A percentile compares a stretch with the other conserved stretches of the same genome.
These are phyloP conservation scores for Aurantiochytrium sp. DNA, from an alignment of 108 stramenopile genomes.

Conservation along the genomic window DNA sequence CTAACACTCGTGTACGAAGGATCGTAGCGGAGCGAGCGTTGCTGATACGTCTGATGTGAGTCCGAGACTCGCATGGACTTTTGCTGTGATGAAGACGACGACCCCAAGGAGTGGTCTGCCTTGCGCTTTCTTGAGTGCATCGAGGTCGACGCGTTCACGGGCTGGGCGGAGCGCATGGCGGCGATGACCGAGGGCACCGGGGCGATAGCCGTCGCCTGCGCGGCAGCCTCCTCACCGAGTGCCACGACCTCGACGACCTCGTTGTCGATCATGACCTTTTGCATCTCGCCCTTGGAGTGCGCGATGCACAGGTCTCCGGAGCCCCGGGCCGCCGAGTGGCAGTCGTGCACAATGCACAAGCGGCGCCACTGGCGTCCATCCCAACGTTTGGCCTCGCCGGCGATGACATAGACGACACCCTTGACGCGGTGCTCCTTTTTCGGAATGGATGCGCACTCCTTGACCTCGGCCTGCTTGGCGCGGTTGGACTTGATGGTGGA, in stretches of 20 bases:
- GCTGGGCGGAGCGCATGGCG: neutral
- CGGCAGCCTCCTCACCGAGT: neutral
- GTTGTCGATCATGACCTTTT: neutral
- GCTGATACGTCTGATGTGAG: too few species aligned
- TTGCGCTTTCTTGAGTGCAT: neutral
- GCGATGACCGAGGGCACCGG: neutral
- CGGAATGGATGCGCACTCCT: neutral
- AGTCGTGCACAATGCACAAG: neutral
- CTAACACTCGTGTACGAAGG: too few species aligned
- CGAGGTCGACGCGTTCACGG: neutral
- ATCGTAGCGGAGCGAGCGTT: too few species aligned
- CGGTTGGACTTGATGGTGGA: slow-evolving; percentile 16
- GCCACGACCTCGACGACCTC: neutral
- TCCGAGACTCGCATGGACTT: neutral
- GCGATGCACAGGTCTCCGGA: neutral
- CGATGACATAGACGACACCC: neutral
- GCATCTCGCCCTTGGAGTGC: neutral
- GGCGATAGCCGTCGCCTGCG: neutral
- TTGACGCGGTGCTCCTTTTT: slow-evolving; percentile 5
- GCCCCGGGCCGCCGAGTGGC: slow-evolving; percentile 9
- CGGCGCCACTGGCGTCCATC: slow-evolving; percentile 10
- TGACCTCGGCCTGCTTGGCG: neutral
- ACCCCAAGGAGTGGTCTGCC: neutral
- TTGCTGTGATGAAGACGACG: neutral
- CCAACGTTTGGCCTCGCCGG: neutral